Evolutionary conservation across 2,329 filamentous ascomycete species (phyloP).

Genomic region (Fusarium gaditjirri): DNA sequence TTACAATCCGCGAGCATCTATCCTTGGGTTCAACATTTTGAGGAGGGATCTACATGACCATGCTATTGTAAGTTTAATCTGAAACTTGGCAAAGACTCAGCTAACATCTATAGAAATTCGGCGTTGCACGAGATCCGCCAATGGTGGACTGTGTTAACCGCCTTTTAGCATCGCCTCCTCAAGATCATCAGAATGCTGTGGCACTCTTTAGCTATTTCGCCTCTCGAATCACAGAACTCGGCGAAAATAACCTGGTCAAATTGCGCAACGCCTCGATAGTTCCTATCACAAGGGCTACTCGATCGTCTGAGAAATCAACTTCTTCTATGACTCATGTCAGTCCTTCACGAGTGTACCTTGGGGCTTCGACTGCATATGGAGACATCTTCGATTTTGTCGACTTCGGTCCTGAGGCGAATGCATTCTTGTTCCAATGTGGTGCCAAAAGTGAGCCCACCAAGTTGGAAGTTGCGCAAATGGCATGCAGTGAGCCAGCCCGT

Average conservation of each 20-base stretch:
- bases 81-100: neutral
- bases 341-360: constrained; percentile 84
- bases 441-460: constrained; percentile 93
- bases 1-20: constrained; percentile 78
- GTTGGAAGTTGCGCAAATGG: constrained; percentile 81
- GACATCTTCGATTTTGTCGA: constrained; percentile 98
- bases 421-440: constrained; percentile 87
- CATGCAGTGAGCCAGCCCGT: constrained; percentile 85
- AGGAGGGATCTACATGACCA: constrained; percentile 80
- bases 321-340: constrained; percentile 57
- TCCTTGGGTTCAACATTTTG: constrained; percentile 85
- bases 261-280: constrained; percentile 76
- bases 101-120: constrained; percentile 71
- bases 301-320: constrained; percentile 55
- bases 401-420: constrained; percentile 87
- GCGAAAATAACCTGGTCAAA: constrained; percentile 66
- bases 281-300: constrained; percentile 64
- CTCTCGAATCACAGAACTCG: constrained; percentile 78
- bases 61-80: constrained; percentile 63
- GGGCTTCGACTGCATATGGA: constrained; percentile 74
- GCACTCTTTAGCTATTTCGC: constrained; percentile 86
- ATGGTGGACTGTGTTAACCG: constrained; percentile 80
- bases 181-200: constrained; percentile 71
- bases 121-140: constrained; percentile 83
- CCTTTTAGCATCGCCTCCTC: constrained; percentile 77